Conservation (phyloP, 148 eudicot species). For the Mesembryanthemum crystallinum region DNA sequence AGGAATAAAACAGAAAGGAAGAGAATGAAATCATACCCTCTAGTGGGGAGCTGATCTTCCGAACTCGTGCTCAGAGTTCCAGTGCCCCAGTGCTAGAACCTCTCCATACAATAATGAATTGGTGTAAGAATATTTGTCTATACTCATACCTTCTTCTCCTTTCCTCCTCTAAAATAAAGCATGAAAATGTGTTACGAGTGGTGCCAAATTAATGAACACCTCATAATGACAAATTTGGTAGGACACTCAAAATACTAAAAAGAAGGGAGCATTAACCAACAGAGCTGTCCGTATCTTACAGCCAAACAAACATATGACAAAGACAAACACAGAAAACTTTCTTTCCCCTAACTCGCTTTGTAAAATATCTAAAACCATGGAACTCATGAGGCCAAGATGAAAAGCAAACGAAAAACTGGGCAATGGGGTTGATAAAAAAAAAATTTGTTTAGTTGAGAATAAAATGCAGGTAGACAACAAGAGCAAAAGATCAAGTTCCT, state of each 20-base stretch:
- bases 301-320: neutral
- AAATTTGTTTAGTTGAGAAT: too few species aligned
- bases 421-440: too few species aligned
- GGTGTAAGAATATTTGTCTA: conserved; percentile 7
- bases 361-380: neutral
- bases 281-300: neutral
- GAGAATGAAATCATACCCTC: conserved; percentile 29
- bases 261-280: neutral
- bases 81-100: conserved; percentile 15
- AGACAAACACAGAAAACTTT: neutral
- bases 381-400: too few species aligned
- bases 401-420: too few species aligned
- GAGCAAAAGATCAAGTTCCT: too few species aligned
- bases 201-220: neutral
- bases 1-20: neutral
- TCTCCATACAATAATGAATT: conserved; percentile 16
- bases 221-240: neutral
- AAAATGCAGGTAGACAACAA: too few species aligned
- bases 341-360: neutral
- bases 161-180: conserved; percentile 17
- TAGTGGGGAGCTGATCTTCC: conserved; percentile 35
- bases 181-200: conserved; percentile 12
- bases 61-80: conserved; percentile 37
- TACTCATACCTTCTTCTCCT: conserved; percentile 18
- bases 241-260: neutral